phyloP scores from a whole-genome alignment of 164 flowering plant species.

The Litsea cubeba region DNA sequence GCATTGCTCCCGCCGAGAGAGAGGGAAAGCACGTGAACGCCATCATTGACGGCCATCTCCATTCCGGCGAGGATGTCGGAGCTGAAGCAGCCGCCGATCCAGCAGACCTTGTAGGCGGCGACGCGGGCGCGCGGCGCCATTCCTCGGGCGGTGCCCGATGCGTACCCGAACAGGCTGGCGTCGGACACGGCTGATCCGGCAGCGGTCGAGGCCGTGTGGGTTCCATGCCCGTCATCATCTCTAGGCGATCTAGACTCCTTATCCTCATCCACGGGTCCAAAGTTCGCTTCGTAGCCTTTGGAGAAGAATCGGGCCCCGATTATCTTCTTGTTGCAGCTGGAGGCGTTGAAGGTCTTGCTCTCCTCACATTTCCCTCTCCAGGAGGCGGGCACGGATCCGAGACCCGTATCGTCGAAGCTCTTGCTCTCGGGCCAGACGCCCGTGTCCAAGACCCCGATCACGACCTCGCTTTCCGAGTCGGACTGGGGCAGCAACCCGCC shows the following conservation, averaged over 20 bases:
- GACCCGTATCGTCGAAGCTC: conserved; percentile 63
- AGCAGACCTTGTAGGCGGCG: conserved; percentile 83
- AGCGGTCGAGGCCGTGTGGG: conserved; percentile 82
- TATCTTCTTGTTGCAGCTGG: conserved; percentile 68
- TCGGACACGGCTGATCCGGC: conserved; percentile 58
- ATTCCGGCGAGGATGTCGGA: conserved; percentile 69
- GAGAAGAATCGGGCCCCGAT: conserved; percentile 78
- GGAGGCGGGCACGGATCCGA: conserved; percentile 53
- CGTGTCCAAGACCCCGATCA: conserved; percentile 81
- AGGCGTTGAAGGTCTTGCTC: conserved; percentile 35
- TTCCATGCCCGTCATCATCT: conserved; percentile 93
- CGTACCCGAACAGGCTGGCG: conserved; percentile 78
- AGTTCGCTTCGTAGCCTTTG: conserved; percentile 61
- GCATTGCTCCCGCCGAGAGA: conserved; percentile 66
- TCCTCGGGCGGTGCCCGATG: conserved; percentile 77
- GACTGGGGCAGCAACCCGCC: conserved; percentile 36
- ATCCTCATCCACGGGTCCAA: conserved; percentile 60
- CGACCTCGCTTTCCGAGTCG: conserved; percentile 37
- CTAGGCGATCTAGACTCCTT: conserved; percentile 73
- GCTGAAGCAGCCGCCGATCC: conserved; percentile 78
- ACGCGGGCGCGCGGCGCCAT: conserved; percentile 76
- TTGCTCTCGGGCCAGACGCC: conserved; percentile 81
- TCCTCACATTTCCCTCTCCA: conserved; percentile 78
- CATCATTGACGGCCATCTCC: conserved; percentile 74
- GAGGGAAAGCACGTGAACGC: conserved; percentile 78